These are phyloP conservation scores for Ceratonia siliqua DNA, from an alignment of 306 rosid species.

Conservation along the genomic window DNA sequence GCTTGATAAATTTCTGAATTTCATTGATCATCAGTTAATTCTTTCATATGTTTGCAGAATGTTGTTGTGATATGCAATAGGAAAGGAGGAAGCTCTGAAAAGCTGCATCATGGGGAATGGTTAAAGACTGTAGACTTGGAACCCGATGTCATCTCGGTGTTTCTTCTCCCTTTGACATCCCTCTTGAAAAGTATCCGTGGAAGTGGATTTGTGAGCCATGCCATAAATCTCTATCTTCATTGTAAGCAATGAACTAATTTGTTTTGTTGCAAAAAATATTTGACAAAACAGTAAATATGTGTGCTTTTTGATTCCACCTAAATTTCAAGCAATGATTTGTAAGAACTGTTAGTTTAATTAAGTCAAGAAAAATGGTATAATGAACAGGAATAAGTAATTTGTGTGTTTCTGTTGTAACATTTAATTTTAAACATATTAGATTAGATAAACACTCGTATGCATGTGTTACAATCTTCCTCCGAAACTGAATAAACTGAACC, in stretches of 20 bases:
- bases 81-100: slow-evolving; percentile 69
- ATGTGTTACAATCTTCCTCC: slow-evolving; percentile 6
- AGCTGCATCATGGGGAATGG: slow-evolving; percentile 71
- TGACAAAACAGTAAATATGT: not conserved
- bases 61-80: slow-evolving; percentile 54
- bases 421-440: not conserved
- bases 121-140: slow-evolving; percentile 67
- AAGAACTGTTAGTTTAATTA: too few species aligned
- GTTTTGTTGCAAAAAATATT: slow-evolving; percentile 18
- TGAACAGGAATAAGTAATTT: not conserved
- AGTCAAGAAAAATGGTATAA: not conserved
- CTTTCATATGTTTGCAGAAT: slow-evolving; percentile 53
- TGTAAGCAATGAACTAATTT: slow-evolving; percentile 44
- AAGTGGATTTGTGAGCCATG: slow-evolving; percentile 84
- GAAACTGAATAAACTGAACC: slow-evolving; percentile 23
- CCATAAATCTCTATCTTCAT: slow-evolving; percentile 83
- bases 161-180: slow-evolving; percentile 76
- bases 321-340: too few species aligned
- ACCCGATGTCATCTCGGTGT: slow-evolving; percentile 80
- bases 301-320: not conserved
- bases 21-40: slow-evolving; percentile 11
- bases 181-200: slow-evolving; percentile 70
- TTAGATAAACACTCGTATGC: not conserved
- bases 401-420: not conserved
- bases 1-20: not conserved